Evolutionary conservation across 2,329 filamentous ascomycete species (phyloP).

Genomic region (Clarireedia paspali): DNA sequence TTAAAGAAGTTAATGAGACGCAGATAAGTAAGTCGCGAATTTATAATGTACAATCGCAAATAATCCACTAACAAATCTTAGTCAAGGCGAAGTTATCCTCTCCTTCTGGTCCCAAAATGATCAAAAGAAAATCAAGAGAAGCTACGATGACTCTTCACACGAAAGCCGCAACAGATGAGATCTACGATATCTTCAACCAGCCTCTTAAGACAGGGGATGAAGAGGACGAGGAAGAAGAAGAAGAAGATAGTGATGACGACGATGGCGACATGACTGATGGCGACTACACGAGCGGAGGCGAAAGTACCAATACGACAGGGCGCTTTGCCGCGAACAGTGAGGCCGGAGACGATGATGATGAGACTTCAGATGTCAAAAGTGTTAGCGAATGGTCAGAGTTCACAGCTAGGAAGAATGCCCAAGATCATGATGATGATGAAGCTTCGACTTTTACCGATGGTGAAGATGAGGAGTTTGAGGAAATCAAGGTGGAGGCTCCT

Average conservation of each 20-base stretch:
- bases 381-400: conserved; percentile 87
- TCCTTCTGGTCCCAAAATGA: conserved; percentile 75
- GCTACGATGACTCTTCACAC: conserved; percentile 99
- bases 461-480: conserved; percentile 31
- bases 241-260: conserved; percentile 53
- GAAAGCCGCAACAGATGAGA: conserved; percentile 89
- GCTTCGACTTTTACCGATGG: conserved; percentile 32
- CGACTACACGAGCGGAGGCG: conserved; percentile 77
- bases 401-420: conserved; percentile 63
- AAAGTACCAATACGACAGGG: conserved; percentile 69
- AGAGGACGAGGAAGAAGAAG: conserved; percentile 24
- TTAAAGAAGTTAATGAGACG: conserved; percentile 81
- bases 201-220: conserved; percentile 46
- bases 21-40: conserved; percentile 66
- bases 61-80: conserved; percentile 34
- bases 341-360: conserved; percentile 50
- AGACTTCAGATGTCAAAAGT: conserved; percentile 52
- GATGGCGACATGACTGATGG: conserved; percentile 52
- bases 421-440: conserved; percentile 37
- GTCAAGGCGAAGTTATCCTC: conserved; percentile 93
- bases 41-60: neutral
- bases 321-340: conserved; percentile 59
- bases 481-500: conserved; percentile 26
- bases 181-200: conserved; percentile 94
- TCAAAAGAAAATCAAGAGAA: conserved; percentile 60